Conservation (phyloP, 306 rosid species). For the Pterocarpus santalinus region DNA sequence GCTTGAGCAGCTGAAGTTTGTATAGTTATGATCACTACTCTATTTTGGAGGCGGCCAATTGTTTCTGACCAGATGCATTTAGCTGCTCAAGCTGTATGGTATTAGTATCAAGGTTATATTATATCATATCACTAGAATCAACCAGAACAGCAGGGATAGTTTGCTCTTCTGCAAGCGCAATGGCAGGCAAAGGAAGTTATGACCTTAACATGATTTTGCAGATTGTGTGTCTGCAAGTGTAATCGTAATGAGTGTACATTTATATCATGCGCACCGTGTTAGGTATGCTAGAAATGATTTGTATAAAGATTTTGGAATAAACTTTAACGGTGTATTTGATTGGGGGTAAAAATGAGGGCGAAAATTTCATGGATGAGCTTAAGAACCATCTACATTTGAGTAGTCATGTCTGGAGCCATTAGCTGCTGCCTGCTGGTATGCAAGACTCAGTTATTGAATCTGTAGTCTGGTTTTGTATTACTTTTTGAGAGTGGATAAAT, state of each 20-base stretch:
- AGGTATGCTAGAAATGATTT: neutral
- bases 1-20: neutral
- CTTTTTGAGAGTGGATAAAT: neutral
- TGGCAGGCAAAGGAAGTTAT: neutral
- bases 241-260: neutral
- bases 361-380: too few species aligned
- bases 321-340: neutral
- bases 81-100: too few species aligned
- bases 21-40: neutral
- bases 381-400: neutral
- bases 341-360: too few species aligned
- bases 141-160: neutral
- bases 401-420: neutral
- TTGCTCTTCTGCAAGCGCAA: neutral
- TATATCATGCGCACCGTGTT: neutral
- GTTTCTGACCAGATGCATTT: neutral
- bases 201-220: neutral
- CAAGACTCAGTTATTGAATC: neutral
- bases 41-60: neutral
- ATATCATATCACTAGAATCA: neutral
- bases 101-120: neutral
- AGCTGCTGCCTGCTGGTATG: neutral
- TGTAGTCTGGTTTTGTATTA: neutral
- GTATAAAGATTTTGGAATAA: neutral
- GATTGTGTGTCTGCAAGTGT: conserved; percentile 6